Percentiles rank a stretch among this genome's conserved stretches.
Evolutionary conservation across 441 rosid genomes (phyloP).

Genomic region (Adansonia gregorii): DNA sequence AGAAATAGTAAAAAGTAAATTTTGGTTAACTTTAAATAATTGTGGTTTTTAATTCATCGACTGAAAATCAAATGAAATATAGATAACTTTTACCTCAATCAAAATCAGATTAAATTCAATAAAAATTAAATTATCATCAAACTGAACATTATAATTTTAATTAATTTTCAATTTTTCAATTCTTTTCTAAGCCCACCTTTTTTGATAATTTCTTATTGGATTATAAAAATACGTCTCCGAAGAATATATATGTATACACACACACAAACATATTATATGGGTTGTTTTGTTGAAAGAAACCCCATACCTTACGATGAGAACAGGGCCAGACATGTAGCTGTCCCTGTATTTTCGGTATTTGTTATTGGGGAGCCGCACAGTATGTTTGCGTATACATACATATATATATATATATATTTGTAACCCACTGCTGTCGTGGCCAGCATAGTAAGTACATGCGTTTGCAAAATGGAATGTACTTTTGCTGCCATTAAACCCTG

Average conservation of each 20-base stretch:
- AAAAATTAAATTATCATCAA: too few relatives aligned
- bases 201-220: neutral
- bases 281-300: conserved; percentile 4
- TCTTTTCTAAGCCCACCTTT: too few relatives aligned
- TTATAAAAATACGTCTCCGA: neutral
- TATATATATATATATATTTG: neutral
- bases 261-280: neutral
- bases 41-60: too few relatives aligned
- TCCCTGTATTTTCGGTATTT: conserved; percentile 20
- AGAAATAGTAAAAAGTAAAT: too few relatives aligned
- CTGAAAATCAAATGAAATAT: too few relatives aligned
- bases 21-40: too few relatives aligned
- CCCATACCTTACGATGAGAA: conserved; percentile 1
- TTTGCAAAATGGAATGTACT: conserved; percentile 41
- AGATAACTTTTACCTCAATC: too few relatives aligned
- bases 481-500: conserved; percentile 18
- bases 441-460: conserved; percentile 30
- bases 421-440: neutral
- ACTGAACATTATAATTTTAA: too few relatives aligned
- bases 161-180: too few relatives aligned
- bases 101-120: too few relatives aligned
- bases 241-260: too few relatives aligned
- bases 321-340: neutral
- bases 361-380: neutral
- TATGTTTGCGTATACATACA: too few relatives aligned